These are phyloP conservation scores for Populus hybrid DNA, from an alignment of 441 rosid species.

Conservation along the genomic window DNA sequence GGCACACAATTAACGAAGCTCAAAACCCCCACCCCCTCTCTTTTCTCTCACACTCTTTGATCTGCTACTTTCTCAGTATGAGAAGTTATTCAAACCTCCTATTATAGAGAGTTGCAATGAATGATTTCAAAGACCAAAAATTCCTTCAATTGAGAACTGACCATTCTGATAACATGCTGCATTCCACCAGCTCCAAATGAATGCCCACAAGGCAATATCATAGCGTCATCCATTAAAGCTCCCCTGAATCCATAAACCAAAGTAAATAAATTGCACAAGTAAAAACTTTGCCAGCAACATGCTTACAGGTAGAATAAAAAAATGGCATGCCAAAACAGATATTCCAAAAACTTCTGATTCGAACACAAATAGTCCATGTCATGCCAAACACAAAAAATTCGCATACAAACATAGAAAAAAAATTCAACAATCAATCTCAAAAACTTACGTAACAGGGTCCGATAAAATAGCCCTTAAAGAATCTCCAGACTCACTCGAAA, in stretches of 20 bases:
- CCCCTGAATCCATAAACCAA: slow-evolving; percentile 47
- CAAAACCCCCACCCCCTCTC: not conserved
- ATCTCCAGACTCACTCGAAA: slow-evolving; percentile 59
- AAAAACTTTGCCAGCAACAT: slow-evolving; percentile 5
- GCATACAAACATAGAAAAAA: not conserved
- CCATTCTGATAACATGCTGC: slow-evolving; percentile 57
- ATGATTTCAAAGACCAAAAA: not conserved
- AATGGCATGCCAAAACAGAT: not conserved
- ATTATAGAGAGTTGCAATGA: not conserved
- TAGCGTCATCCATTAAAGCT: slow-evolving; percentile 86
- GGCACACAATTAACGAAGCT: not conserved
- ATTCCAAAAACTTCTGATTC: not conserved
- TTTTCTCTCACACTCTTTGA: not conserved
- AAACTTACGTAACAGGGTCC: slow-evolving; percentile 77
- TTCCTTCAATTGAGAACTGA: slow-evolving; percentile 26
- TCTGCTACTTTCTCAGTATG: not conserved
- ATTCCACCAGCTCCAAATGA: slow-evolving; percentile 79
- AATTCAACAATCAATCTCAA: not conserved
- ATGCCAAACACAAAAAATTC: not conserved
- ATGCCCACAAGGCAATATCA: slow-evolving; percentile 89
- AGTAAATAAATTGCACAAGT: slow-evolving; percentile 15
- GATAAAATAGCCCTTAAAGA: slow-evolving; percentile 68
- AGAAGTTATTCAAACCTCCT: not conserved
- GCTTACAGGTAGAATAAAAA: not conserved
- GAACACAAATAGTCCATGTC: not conserved